Evolutionary conservation across 148 eudicot species (phyloP).

Genomic region (Rhododendron vialii): DNA sequence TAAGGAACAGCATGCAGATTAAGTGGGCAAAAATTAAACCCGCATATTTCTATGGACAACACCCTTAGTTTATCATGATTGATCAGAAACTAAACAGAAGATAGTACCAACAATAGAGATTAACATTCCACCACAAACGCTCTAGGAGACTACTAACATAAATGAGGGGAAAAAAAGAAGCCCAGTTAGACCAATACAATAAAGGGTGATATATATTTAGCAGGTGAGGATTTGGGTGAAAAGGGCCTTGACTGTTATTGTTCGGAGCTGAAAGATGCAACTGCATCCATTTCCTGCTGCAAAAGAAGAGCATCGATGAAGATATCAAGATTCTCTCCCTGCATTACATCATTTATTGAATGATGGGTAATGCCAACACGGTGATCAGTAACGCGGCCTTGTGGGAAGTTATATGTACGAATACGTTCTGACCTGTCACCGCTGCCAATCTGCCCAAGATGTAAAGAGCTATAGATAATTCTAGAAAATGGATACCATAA

Average conservation of each 20-base stretch:
- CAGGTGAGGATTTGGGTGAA: not conserved
- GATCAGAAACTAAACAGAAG: not conserved
- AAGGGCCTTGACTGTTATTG: slow-evolving; percentile 10
- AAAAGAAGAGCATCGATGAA: slow-evolving; percentile 82
- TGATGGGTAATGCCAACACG: slow-evolving; percentile 85
- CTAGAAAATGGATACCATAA: not conserved
- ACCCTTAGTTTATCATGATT: not conserved
- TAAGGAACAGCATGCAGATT: not conserved
- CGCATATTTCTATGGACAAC: not conserved
- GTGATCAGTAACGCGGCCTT: slow-evolving; percentile 96
- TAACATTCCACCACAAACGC: not conserved
- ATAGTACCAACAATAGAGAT: not conserved
- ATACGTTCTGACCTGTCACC: slow-evolving; percentile 98
- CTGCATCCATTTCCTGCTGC: slow-evolving; percentile 86
- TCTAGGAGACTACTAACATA: not conserved
- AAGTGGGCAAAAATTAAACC: not conserved
- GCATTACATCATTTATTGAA: slow-evolving; percentile 64
- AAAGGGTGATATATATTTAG: not conserved
- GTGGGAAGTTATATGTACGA: slow-evolving; percentile 97
- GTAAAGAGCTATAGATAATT: not conserved
- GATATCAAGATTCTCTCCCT: slow-evolving; percentile 72
- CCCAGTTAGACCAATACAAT: not conserved
- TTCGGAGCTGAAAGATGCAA: slow-evolving; percentile 56
- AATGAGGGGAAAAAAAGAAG: not conserved
- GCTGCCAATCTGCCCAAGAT: slow-evolving; percentile 64